Evolutionary conservation across 108 stramenopile species (phyloP).

Genomic region (Cyclotella baltica): DNA sequence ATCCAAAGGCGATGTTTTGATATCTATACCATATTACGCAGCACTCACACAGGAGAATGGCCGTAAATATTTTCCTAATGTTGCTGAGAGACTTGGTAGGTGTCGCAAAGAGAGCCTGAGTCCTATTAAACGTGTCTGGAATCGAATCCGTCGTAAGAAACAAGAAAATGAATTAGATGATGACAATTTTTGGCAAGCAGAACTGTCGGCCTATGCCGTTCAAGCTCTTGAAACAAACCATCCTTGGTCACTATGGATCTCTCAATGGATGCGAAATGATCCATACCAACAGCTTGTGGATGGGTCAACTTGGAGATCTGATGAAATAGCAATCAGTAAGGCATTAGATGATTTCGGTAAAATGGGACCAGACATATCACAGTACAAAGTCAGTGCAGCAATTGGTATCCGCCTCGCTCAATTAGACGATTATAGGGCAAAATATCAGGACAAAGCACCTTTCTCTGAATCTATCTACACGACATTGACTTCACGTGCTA

Average conservation of each 20-base stretch:
- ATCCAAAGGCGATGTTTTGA: conserved; percentile 35
- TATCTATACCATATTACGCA: conserved; percentile 46
- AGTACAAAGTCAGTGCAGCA: conserved; percentile 52
- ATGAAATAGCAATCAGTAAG: conserved; percentile 30
- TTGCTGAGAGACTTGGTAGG: conserved; percentile 4
- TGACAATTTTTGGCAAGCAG: conserved; percentile 58
- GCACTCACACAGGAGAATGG: conserved; percentile 49
- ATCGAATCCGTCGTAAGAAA: conserved; percentile 25
- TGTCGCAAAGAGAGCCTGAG: conserved; percentile 18
- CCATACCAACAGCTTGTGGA: conserved; percentile 53
- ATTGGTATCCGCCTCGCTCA: conserved; percentile 45
- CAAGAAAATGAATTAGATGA: not conserved
- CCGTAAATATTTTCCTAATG: conserved; percentile 31
- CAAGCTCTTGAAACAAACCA: conserved; percentile 46
- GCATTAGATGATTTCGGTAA: conserved; percentile 33
- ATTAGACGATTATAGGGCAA: conserved; percentile 33
- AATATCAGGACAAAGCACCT: conserved; percentile 35
- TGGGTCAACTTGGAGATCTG: conserved; percentile 21
- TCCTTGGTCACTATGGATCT: conserved; percentile 59
- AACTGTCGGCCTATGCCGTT: conserved; percentile 55
- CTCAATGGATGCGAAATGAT: conserved; percentile 60
- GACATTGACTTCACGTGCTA: conserved; percentile 49
- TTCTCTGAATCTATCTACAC: conserved; percentile 51
- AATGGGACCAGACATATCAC: conserved; percentile 45
- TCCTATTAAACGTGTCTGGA: conserved; percentile 22